Base-by-base conservation (phyloP, 2,329 filamentous ascomycete genomes). In the Fusarium citri region DNA sequence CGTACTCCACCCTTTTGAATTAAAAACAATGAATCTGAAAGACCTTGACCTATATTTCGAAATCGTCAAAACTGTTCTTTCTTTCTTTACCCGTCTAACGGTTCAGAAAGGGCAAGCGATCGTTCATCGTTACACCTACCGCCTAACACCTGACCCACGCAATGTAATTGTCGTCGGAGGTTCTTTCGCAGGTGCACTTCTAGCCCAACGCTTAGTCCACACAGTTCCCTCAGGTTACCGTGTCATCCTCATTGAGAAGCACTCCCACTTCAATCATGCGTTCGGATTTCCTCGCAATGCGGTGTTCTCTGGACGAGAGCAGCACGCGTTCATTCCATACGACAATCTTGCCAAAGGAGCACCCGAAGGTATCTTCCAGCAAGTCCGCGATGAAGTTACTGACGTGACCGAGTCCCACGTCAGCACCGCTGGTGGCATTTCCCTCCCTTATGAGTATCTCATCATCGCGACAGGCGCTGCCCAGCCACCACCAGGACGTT, bases 241-340 rank as follows among this genome's bases (percentile, higher is more conserved):
- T 1, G 66, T 71, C 0, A 16, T 72, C 4, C 53, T 72, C 0
- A 12, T 72, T 1, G 69, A 72, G 22, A 70, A 68, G 22, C 49
- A 71, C 6, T 68, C 69, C 2, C 69, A 72, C 15, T 66, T 72
- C 8, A 68, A 72, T 43, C 53, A 62, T 28, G 57, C 67, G 0
- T 72, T 72, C 20, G 22, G 22, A 3, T 72, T 72, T 3, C 69
- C 69, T 1, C 64, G 69, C 1, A 65, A 68, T 25, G 45, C 66
- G 0, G 66, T 72, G 0, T 42, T 72, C 5, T 43, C 66, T 0
- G 69, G 59, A 0, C 23, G 59, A 12, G 69, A 72, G 22, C 41
- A 54, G 0, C 40, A 60, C 2, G 66, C 66, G 0, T 68, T 71
- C 7, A 43, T 72, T 20, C 41, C 59, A 0, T 72, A 71, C 5